Base-by-base conservation (phyloP, 1,284 basidiomycete species). In the Coniferiporia weirii region DNA sequence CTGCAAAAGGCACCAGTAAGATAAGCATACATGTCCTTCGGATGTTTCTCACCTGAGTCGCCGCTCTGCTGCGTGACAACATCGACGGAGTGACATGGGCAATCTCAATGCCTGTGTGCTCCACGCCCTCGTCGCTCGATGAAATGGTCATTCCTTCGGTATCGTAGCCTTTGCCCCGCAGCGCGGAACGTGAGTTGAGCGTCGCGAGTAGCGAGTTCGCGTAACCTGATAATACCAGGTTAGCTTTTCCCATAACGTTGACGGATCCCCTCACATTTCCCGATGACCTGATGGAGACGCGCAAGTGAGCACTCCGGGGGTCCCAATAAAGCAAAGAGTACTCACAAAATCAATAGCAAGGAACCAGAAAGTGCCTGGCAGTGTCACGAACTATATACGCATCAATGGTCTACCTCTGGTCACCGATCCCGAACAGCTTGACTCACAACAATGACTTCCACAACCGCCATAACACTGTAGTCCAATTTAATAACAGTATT, bases 161-260 rank as follows among this genome's bases (percentile, higher is more conserved):
- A 19, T 62, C 63, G 34, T 64, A 63, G 5, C 56, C 60, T 38
- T 63, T 52, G 20, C 63, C 64, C 49, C 70, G 68, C 22, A 77
- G 62, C n/a, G 68, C 67, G n/a, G 66, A 68, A 32, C 77, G 73
- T 6, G 76, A 73, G 60, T 79, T 79, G 2, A 79, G 64, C 0
- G 76, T 70, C 7, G 77, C 78, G 15, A 78, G 66, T 32, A 78
- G 61, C 0, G 76, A 78, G 61, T 78, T 79, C 10, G 73, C 75
- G 44, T 76, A 79, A 19, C 78, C 77, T 79, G 52, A 34, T 54
- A 27, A 46, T 44, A n/a, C 17, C 15, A 45, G n/a, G 47, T 10
- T 15, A 53, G 47, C 50, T 43, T n/a, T 13, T 40, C 3, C 17
- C 35, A 45, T 46, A 54, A 15, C 15, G 5, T 10, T 36, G 12